Evolutionary conservation across 1,284 basidiomycete genomes (phyloP), one percentile per base, ranked within the genome.

Genomic region (Hypsizygus ulmarius): DNA sequence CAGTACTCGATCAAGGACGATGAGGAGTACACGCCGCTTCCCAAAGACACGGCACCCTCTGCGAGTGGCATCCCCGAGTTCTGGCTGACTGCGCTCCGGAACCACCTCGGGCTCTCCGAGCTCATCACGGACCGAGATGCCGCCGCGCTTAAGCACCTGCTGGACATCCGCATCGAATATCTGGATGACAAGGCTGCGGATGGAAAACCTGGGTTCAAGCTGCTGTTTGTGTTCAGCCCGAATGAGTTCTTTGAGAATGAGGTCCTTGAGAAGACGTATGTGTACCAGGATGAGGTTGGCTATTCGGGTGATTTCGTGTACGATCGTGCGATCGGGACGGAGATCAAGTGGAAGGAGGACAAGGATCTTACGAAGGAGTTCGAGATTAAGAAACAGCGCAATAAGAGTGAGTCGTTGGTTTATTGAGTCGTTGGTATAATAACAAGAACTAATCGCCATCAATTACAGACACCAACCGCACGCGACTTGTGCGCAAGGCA

Each of bases 351-450:
- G 96, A 97, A 96, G 74, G 93, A 93, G 68, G 96, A 97, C 62
- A 96, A 96, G 76, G 93, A 99, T 73, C 77, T 98, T 51, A 98
- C 95, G 46, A 94, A 95, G 75, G 91, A 93, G 74, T 88, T 93
- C 60, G 96, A 98, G 76, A 95, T 97, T 68, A 97, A 97, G 82
- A 98, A 97, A 79, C 96, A 98, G 73, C 79, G 95, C 61, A 98
- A 98, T 77, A 99, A 98, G 80, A 93, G 93, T 95, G 62, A 52
- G 84, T 72, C 41, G 4, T 1, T 27, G 37, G 16, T 11, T 19
- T 15, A 28, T 44, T 34, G 28, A 32, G 10, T 3, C 21, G 21
- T 25, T 25, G 14, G 9, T 39, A 11, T 36, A 27, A 28, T n/a
- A 35, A 12, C 15, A 16, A 21, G 29, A 2, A 34, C 15, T 43